Base-by-base conservation (phyloP, 2,329 filamentous ascomycete species). In the Camptophora hylomeconis region DNA sequence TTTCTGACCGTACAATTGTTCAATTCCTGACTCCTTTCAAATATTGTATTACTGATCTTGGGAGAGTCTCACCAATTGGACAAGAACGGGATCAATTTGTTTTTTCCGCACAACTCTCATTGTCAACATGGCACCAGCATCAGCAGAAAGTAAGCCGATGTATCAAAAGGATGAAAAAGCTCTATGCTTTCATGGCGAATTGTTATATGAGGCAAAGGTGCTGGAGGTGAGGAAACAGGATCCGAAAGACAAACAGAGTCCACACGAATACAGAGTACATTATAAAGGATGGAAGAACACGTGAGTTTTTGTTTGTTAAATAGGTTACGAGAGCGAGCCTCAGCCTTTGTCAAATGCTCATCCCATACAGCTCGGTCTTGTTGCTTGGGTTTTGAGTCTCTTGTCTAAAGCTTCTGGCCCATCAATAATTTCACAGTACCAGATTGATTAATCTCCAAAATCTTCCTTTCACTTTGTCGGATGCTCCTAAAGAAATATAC, bases 281-380 rank as follows among this genome's bases (percentile, higher is more conserved):
- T 98, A 98, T 64, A 95, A 95, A 58, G 89, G 89, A 49, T 98
- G 89, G 89, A 98, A 98, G 66, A 86, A 87, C 55, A 94, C 84
- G 68, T 80, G 61, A 19, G 25, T 43, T 22, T 31, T 38, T 33
- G 17, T 17, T 38, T 38, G n/a, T n/a, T n/a, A n/a, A n/a, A n/a
- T n/a, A n/a, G n/a, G n/a, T n/a, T n/a, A n/a, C n/a, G n/a, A n/a
- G n/a, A n/a, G n/a, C n/a, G n/a, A n/a, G n/a, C n/a, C n/a, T n/a
- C n/a, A n/a, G n/a, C n/a, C n/a, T n/a, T n/a, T n/a, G n/a, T n/a
- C n/a, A n/a, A n/a, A n/a, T n/a, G n/a, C n/a, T n/a, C n/a, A n/a
- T n/a, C n/a, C n/a, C n/a, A n/a, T n/a, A n/a, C n/a, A n/a, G n/a
- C 18, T 24, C 19, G 25, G n/a, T 4, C 17, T 27, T 20, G 14